These are phyloP conservation scores for Sistotremastrum suecicum DNA, from an alignment of 768 basidiomycete genomes.

Conservation along the genomic window DNA sequence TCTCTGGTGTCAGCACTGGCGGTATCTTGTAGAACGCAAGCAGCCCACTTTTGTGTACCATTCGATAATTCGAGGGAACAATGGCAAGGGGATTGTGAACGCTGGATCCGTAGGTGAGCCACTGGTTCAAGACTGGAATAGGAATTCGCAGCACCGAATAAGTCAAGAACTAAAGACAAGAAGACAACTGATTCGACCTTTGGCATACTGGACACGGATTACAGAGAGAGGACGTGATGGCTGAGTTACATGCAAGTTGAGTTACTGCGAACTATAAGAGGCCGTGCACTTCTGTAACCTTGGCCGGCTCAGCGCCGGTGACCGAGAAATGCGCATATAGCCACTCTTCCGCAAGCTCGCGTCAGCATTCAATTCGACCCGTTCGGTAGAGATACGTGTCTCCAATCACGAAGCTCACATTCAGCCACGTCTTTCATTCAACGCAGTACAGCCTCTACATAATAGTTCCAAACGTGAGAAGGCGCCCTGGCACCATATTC, in stretches of 20 bases:
- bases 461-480: too few relatives aligned
- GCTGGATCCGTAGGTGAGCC: slow-evolving; percentile 27
- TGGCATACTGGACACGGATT: slow-evolving; percentile 26
- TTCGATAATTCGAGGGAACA: slow-evolving; percentile 95
- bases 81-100: slow-evolving; percentile 89
- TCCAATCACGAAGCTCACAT: background rate
- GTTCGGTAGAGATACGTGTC: background rate
- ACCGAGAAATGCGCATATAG: too few relatives aligned
- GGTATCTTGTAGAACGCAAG: background rate
- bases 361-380: background rate
- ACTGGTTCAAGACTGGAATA: slow-evolving; percentile 3
- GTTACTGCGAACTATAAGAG: too few relatives aligned
- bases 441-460: too few relatives aligned
- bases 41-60: slow-evolving; percentile 68
- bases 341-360: background rate
- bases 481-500: too few relatives aligned
- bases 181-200: slow-evolving; percentile 77
- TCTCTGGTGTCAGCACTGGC: too few relatives aligned
- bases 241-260: too few relatives aligned
- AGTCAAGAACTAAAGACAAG: slow-evolving; percentile 78
- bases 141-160: slow-evolving; percentile 34
- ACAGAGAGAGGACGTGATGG: too few relatives aligned
- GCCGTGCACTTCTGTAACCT: too few relatives aligned
- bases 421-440: too few relatives aligned
- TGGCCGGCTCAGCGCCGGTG: too few relatives aligned